Base-by-base conservation (phyloP, 108 stramenopile species). In the Nitzschia putrida region DNA sequence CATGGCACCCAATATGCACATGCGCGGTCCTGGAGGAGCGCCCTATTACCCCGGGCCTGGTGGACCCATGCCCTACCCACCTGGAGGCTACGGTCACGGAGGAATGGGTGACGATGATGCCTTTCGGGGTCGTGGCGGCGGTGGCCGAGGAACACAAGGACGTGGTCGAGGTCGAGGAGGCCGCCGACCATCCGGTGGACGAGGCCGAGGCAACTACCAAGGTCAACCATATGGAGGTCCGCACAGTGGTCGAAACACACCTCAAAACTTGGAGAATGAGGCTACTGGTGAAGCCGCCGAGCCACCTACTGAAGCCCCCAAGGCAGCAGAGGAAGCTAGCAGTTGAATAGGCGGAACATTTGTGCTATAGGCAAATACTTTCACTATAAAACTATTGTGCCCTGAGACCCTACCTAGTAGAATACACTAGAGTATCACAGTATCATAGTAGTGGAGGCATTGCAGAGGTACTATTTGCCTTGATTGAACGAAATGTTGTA, bases 1-100 rank as follows among this genome's bases (percentile, higher is more conserved):
- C 14, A 75, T 82, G 73, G 64, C 79, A 38, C 79, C 68, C 13
- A 69, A 74, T 43, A 74, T 71, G 69, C 79, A 80, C 45, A 71
- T 80, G 69, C 56, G 79, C 20, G 73, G 73, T 37, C 77, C 77
- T 34, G 72, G 68, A 25, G 80, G 70, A 16, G 43, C 64, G 25
- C 77, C 77, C 0, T 78, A 72, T 26, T 72, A 78, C 56, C 29
- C 51, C 22, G 71, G 68, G 3, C 74, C 73, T 1, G 61, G 29
- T 18, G 73, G 72, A 9, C 78, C 69, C 8, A 68, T 75, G 53
- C 76, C 82, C n/a, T 76, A 72, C 39, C 71, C 71, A 50, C 64
- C 66, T 7, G 61, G 67, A 7, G 72, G 45, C 14, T 72, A 84
- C 61, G 59, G 52, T 42, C 68, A 68, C 18, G 57, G 53, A 37